phyloP scores from a whole-genome alignment of 441 rosid genomes.

The Croton setiger region DNA sequence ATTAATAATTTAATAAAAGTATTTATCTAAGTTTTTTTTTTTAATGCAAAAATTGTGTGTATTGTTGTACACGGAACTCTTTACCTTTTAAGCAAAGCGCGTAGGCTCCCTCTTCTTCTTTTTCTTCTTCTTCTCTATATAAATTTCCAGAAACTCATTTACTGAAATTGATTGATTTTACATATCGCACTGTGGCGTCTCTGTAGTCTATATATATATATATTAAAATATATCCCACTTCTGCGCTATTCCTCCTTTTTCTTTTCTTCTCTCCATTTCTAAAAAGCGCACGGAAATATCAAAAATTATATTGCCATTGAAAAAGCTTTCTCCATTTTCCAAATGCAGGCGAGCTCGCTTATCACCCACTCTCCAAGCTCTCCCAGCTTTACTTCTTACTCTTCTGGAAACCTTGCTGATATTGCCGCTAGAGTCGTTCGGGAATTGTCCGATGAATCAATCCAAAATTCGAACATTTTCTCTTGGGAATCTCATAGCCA shows the following conservation, averaged over 20 bases:
- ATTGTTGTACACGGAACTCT: too few relatives aligned
- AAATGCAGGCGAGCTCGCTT: constrained; percentile 47
- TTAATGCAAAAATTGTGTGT: too few relatives aligned
- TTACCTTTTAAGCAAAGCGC: not conserved
- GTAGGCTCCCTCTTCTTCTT: not conserved
- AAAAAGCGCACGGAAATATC: too few relatives aligned
- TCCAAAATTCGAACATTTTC: not conserved
- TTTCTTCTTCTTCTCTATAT: not conserved
- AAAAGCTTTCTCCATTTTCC: too few relatives aligned
- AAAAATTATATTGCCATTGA: not conserved
- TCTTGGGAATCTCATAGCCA: not conserved
- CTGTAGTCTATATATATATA: too few relatives aligned
- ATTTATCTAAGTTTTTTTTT: too few relatives aligned
- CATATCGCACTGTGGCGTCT: too few relatives aligned
- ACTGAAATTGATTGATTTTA: too few relatives aligned
- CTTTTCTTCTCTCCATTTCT: not conserved
- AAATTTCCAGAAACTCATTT: too few relatives aligned
- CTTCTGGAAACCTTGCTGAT: constrained; percentile 52
- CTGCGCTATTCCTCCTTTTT: not conserved
- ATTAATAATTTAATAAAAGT: too few relatives aligned
- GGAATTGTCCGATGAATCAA: constrained; percentile 39
- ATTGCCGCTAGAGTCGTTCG: constrained; percentile 75
- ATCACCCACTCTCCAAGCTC: constrained; percentile 49
- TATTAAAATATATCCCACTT: not conserved
- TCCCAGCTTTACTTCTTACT: constrained; percentile 51